Conservation (phyloP, 768 basidiomycete species). For the Rhodocollybia butyracea region DNA sequence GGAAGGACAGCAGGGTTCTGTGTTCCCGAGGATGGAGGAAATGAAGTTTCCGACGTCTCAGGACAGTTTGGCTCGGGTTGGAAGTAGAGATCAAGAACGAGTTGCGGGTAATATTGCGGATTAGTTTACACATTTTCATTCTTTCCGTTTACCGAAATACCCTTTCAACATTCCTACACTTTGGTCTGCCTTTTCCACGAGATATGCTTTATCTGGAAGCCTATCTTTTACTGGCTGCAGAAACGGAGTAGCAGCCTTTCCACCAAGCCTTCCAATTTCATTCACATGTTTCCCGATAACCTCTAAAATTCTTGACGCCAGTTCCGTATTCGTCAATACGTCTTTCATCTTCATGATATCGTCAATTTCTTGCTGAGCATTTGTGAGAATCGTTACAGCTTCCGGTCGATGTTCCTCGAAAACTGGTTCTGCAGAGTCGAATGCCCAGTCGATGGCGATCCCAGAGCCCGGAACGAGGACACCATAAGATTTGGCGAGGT, state of each 20-base stretch:
- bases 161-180: not conserved
- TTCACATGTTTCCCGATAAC: slow-evolving; percentile 20
- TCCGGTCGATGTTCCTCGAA: slow-evolving; percentile 37
- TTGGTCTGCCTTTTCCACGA: not conserved
- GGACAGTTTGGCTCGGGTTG: slow-evolving; percentile 7
- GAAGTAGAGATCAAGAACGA: not conserved
- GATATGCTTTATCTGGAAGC: not conserved
- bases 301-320: slow-evolving; percentile 23
- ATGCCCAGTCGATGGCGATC: slow-evolving; percentile 35
- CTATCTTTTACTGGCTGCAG: not conserved
- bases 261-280: slow-evolving; percentile 25
- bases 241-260: slow-evolving; percentile 19
- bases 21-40: slow-evolving; percentile 4
- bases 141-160: not conserved
- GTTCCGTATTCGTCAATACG: slow-evolving; percentile 10
- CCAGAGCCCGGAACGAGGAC: slow-evolving; percentile 35
- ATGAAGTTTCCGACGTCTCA: slow-evolving; percentile 1
- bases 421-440: slow-evolving; percentile 38
- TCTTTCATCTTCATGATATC: slow-evolving; percentile 19
- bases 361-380: slow-evolving; percentile 33
- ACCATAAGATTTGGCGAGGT: slow-evolving; percentile 37
- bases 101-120: not conserved
- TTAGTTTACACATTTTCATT: not conserved
- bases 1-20: slow-evolving; percentile 3
- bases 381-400: slow-evolving; percentile 30